Percentiles rank a stretch among this genome's conserved stretches.
These are phyloP conservation scores for Naegleria gruberi DNA, from an alignment of 208 protist species.

Conservation along the genomic window DNA sequence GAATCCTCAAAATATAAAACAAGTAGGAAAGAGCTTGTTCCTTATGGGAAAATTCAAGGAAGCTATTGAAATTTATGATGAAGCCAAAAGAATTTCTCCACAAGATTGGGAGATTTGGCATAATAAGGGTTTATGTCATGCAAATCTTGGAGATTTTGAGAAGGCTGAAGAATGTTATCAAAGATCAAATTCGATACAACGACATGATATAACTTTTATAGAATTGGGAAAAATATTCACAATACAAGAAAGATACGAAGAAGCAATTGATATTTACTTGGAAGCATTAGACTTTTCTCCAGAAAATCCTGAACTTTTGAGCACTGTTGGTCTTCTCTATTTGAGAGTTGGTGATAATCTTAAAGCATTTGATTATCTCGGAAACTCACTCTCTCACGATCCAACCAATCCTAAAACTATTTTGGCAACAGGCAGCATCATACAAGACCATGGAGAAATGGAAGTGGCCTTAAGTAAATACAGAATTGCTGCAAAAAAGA, in stretches of 20 bases:
- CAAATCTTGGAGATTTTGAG: constrained; percentile 61
- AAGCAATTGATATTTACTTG: constrained; percentile 62
- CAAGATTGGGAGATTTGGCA: constrained; percentile 81
- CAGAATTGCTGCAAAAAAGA: constrained; percentile 65
- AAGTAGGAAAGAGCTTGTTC: constrained; percentile 73
- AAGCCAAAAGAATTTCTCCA: constrained; percentile 51
- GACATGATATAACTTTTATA: constrained; percentile 76
- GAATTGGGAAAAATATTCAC: constrained; percentile 72
- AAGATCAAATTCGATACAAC: constrained; percentile 64
- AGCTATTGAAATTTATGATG: constrained; percentile 72
- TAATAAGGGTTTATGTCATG: constrained; percentile 77
- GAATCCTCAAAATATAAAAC: constrained; percentile 74
- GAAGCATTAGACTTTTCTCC: constrained; percentile 72
- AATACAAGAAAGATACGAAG: constrained; percentile 49
- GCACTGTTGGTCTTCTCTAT: constrained; percentile 75
- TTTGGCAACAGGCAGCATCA: constrained; percentile 80
- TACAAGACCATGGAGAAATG: constrained; percentile 86
- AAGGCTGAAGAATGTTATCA: constrained; percentile 64
- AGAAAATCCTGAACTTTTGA: constrained; percentile 82
- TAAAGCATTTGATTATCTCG: constrained; percentile 78
- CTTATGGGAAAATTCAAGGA: constrained; percentile 78
- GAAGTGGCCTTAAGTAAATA: constrained; percentile 91
- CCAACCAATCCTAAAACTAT: constrained; percentile 73
- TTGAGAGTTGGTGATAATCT: constrained; percentile 60
- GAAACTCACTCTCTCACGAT: constrained; percentile 75